Conservation (phyloP, 2,329 filamentous ascomycete species). For the Xylaria hypoxylon region DNA sequence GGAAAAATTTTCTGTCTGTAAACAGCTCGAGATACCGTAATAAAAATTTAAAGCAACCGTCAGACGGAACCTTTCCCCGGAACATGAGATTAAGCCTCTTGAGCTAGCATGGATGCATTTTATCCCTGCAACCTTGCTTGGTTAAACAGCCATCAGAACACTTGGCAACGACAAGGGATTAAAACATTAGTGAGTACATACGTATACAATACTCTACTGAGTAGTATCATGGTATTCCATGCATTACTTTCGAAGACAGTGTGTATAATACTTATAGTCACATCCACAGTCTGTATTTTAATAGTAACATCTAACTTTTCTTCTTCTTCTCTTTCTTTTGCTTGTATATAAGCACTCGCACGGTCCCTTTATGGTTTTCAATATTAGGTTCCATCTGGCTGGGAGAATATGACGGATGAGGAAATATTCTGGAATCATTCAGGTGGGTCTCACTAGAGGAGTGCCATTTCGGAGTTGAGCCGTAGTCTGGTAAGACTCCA, state of each 20-base stretch:
- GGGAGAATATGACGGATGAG: constrained; percentile 20
- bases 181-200: constrained; percentile 12
- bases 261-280: not conserved
- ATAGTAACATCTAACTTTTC: not conserved
- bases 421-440: constrained; percentile 34
- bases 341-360: too few relatives aligned
- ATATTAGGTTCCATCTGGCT: not conserved
- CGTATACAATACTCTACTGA: not conserved
- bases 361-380: not conserved
- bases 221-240: not conserved
- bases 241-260: not conserved
- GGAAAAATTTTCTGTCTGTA: constrained; percentile 30
- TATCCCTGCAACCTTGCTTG: constrained; percentile 28
- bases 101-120: constrained; percentile 27
- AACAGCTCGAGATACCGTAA: constrained; percentile 20
- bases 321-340: not conserved
- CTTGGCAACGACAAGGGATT: constrained; percentile 27
- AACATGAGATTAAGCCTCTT: constrained; percentile 33
- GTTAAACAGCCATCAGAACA: constrained; percentile 14
- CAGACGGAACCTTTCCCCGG: constrained; percentile 38
- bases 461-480: constrained; percentile 33
- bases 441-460: constrained; percentile 27
- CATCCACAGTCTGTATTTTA: not conserved
- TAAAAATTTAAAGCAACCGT: constrained; percentile 17
- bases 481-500: constrained; percentile 31